A percentile compares a stretch with the other conserved stretches of the same genome.
These are phyloP conservation scores for Nitzschia palea DNA, from an alignment of 108 stramenopile species.

Conservation along the genomic window DNA sequence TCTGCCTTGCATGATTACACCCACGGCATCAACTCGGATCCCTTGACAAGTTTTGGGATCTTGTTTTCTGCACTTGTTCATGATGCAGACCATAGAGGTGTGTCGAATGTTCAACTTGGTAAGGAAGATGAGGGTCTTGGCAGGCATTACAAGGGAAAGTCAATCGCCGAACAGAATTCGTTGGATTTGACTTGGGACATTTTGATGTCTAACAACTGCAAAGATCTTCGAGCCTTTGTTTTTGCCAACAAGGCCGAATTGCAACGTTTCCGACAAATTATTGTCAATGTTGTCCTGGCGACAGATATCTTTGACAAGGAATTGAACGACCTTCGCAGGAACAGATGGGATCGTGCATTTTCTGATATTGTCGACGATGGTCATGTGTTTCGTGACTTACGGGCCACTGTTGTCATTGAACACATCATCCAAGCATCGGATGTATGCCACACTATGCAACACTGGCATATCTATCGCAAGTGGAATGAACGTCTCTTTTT, in stretches of 20 bases:
- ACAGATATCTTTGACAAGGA: slow-evolving; percentile 32
- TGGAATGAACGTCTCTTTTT: slow-evolving; percentile 16
- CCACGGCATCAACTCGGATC: slow-evolving; percentile 52
- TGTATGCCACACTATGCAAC: slow-evolving; percentile 46
- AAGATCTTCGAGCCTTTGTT: slow-evolving; percentile 16
- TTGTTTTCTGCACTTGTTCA: slow-evolving; percentile 60
- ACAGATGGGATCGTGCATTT: slow-evolving; percentile 32
- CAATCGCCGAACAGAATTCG: slow-evolving; percentile 55
- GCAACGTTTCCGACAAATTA: slow-evolving; percentile 16
- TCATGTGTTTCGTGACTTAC: slow-evolving; percentile 15
- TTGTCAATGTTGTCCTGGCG: slow-evolving; percentile 20
- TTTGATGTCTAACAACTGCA: slow-evolving; percentile 35
- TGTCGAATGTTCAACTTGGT: slow-evolving; percentile 51
- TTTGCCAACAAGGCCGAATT: slow-evolving; percentile 16
- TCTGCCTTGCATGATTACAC: slow-evolving; percentile 29
- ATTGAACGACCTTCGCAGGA: slow-evolving; percentile 14
- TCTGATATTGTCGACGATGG: not conserved
- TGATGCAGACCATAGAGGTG: slow-evolving; percentile 61
- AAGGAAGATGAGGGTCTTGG: slow-evolving; percentile 39
- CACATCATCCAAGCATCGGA: slow-evolving; percentile 57
- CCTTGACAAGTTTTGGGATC: slow-evolving; percentile 53
- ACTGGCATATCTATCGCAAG: slow-evolving; percentile 21
- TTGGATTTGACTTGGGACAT: slow-evolving; percentile 47
- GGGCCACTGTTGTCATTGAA: slow-evolving; percentile 43
- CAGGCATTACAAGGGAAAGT: slow-evolving; percentile 32